phyloP scores from a whole-genome alignment of 257 asterid species.

The Rauvolfia tetraphylla region DNA sequence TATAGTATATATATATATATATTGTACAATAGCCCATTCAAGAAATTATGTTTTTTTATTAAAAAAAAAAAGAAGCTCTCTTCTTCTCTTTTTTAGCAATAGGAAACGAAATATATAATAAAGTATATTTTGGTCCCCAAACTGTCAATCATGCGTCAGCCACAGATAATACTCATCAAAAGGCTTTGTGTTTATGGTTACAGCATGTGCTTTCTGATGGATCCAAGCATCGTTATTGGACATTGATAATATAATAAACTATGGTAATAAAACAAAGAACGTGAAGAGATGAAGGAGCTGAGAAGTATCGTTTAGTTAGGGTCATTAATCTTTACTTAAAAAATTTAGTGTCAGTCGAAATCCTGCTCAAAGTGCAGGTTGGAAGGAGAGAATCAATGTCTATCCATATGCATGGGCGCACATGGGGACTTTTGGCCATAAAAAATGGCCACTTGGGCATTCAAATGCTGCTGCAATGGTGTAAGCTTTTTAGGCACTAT shows the following conservation, averaged over 20 bases:
- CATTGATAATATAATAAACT: background rate
- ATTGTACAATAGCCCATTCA: too few relatives aligned
- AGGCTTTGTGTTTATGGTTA: constrained; percentile 3
- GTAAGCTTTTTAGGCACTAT: background rate
- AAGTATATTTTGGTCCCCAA: too few relatives aligned
- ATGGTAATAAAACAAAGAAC: background rate
- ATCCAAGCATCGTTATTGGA: background rate
- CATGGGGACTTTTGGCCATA: background rate
- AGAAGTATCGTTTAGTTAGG: constrained; percentile 7
- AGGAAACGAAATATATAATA: too few relatives aligned
- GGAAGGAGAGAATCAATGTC: background rate
- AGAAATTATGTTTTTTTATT: too few relatives aligned
- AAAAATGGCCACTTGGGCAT: background rate
- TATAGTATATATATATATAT: too few relatives aligned
- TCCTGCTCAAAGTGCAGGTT: background rate
- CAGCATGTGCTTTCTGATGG: constrained; percentile 3
- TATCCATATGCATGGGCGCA: background rate
- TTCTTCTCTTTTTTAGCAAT: too few relatives aligned
- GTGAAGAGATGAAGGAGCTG: constrained; percentile 5
- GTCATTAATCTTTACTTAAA: background rate
- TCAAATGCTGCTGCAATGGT: background rate
- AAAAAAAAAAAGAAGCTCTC: too few relatives aligned
- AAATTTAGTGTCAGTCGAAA: background rate
- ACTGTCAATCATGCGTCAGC: too few relatives aligned
- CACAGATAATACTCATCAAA: background rate